Conservation (phyloP, 176 grass and related monocot genomes). For the Otatea glauca region DNA sequence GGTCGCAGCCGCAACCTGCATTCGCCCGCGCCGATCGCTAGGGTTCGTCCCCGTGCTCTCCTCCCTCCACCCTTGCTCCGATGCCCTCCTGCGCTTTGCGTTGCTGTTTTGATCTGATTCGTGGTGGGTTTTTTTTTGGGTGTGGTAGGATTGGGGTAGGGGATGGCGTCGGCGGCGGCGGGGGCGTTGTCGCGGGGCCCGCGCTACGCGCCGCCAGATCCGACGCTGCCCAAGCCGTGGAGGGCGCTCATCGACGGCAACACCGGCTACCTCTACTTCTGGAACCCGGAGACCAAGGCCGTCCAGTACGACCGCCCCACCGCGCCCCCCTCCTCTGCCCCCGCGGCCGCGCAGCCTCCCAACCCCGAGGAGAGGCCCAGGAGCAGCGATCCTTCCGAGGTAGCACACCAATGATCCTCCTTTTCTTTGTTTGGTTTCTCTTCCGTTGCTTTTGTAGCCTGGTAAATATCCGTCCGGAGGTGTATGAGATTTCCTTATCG, state of each 20-base stretch:
- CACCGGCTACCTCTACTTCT: slow-evolving; percentile 89
- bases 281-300: slow-evolving; percentile 86
- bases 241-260: slow-evolving; percentile 75
- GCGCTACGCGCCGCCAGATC: slow-evolving; percentile 74
- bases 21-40: slow-evolving; percentile 33
- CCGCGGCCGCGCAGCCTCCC: background rate
- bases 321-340: background rate
- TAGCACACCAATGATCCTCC: background rate
- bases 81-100: background rate
- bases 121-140: background rate
- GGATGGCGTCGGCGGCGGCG: slow-evolving; percentile 35
- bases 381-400: slow-evolving; percentile 36
- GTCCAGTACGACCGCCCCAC: slow-evolving; percentile 73
- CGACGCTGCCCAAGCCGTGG: slow-evolving; percentile 80
- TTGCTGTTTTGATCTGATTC: slow-evolving; percentile 42
- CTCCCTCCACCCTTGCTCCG: background rate
- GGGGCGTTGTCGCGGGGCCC: slow-evolving; percentile 22
- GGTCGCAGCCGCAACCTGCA: slow-evolving; percentile 12
- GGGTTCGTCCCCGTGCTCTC: background rate
- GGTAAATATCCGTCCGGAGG: background rate
- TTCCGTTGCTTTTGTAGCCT: background rate
- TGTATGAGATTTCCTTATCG: background rate
- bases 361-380: slow-evolving; percentile 31
- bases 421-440: background rate
- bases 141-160: slow-evolving; percentile 12